Evolutionary conservation across 768 basidiomycete species (phyloP).

Genomic region (Mycena indigotica): DNA sequence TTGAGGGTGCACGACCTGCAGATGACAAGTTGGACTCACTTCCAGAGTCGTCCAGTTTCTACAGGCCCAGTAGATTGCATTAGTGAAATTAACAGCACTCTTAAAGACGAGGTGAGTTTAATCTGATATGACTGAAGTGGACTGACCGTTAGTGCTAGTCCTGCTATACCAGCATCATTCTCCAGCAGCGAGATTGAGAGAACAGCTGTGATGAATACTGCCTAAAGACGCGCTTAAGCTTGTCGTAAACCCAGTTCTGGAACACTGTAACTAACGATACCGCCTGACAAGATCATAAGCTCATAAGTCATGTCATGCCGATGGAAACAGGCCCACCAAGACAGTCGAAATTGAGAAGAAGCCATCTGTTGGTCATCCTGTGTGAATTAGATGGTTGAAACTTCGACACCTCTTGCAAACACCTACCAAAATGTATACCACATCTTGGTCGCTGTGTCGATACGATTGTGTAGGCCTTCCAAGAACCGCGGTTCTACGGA

Average conservation of each 20-base stretch:
- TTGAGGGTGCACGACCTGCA: too few species aligned
- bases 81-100: slow-evolving; percentile 17
- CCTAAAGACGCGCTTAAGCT: slow-evolving; percentile 21
- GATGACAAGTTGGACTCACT: not conserved
- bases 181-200: slow-evolving; percentile 66
- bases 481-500: slow-evolving; percentile 78
- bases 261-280: not conserved
- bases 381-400: too few species aligned
- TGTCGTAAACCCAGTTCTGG: not conserved
- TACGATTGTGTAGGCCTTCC: slow-evolving; percentile 67
- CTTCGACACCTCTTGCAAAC: too few species aligned
- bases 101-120: not conserved
- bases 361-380: slow-evolving; percentile 85
- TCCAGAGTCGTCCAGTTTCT: slow-evolving; percentile 13
- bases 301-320: too few species aligned
- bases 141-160: slow-evolving; percentile 35
- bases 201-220: slow-evolving; percentile 74
- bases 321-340: slow-evolving; percentile 59
- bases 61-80: slow-evolving; percentile 5
- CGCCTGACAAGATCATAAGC: not conserved
- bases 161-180: slow-evolving; percentile 62
- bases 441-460: slow-evolving; percentile 80
- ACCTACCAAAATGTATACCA: slow-evolving; percentile 56
- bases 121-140: not conserved
- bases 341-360: slow-evolving; percentile 79